Base-by-base conservation (phyloP, 805 yeast genomes). In the Candida insectorum region DNA sequence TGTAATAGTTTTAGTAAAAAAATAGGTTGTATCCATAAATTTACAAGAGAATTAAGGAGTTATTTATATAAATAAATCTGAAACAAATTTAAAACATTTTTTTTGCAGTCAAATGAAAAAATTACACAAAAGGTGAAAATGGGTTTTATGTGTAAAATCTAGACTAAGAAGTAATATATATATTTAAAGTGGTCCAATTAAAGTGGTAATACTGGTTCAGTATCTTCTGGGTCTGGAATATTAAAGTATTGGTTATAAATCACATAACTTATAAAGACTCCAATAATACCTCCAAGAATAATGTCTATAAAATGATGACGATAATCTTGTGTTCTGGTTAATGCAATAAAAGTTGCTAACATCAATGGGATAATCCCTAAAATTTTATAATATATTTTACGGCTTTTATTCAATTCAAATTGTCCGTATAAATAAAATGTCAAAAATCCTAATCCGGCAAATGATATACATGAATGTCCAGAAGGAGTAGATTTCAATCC, bases 401-500 rank as follows among this genome's bases (percentile, higher is more conserved):
- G 39, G 30, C 13, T n/a, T 10, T 28, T 28, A 12, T 26, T 17
- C 11, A 30, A 15, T 29, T 46, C 46, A 37, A 58, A 53, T 45
- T 71, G 75, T n/a, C 74, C 75, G 23, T 52, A 51, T 3, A 72
- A 41, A 75, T 76, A 75, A 21, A 75, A 49, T 9, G 73, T 43
- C 31, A 76, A 56, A 51, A 56, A 76, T 6, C 62, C 52, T 33
- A 75, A 55, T 2, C 77, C 75, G 11, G 72, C 55, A 48, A 76
- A 77, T n/a, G 79, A 63, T 24, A 69, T 60, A 2, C 77, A 63
- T 7, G 76, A 59, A 44, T 76, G 82, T 16, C 82, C 82, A 6
- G 77, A 71, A 1, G 82, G 82, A 5, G 78, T 69, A 17, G 75
- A 65, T 40, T 75, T 63, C 65, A 73, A 66, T 2, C 81, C 82